Percentiles rank a stretch among this genome's conserved stretches.
Conservation (phyloP, 805 yeast genomes). For the Saitoella complicata region DNA sequence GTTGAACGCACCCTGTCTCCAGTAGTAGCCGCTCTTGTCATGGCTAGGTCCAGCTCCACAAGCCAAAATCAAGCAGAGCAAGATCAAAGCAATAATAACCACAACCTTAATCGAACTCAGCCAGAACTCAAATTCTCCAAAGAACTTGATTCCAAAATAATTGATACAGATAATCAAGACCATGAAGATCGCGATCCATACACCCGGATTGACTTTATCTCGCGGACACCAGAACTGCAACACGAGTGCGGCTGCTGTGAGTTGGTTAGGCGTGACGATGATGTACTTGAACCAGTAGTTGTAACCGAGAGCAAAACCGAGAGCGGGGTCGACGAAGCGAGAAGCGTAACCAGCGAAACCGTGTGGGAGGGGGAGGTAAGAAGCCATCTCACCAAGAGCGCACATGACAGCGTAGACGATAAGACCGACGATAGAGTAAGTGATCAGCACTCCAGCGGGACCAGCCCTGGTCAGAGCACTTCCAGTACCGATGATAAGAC, state of each 20-base stretch:
- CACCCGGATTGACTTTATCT: slow-evolving; percentile 57
- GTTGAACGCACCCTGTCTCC: slow-evolving; percentile 41
- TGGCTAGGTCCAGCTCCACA: slow-evolving; percentile 71
- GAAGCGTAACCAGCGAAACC: slow-evolving; percentile 45
- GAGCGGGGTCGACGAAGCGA: slow-evolving; percentile 47
- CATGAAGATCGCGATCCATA: slow-evolving; percentile 48
- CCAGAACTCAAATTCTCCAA: slow-evolving; percentile 76
- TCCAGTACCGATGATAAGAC: slow-evolving; percentile 51
- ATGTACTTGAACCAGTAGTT: slow-evolving; percentile 52
- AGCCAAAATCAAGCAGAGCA: slow-evolving; percentile 69
- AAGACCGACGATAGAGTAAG: slow-evolving; percentile 33
- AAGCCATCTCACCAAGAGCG: slow-evolving; percentile 47
- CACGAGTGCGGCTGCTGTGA: slow-evolving; percentile 45
- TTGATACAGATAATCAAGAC: slow-evolving; percentile 48
- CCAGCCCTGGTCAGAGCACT: slow-evolving; percentile 34
- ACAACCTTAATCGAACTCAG: slow-evolving; percentile 56
- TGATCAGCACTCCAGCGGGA: slow-evolving; percentile 36
- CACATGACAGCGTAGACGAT: slow-evolving; percentile 39
- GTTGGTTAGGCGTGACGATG: slow-evolving; percentile 48
- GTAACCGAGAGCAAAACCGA: slow-evolving; percentile 63
- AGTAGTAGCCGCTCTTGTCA: slow-evolving; percentile 46
- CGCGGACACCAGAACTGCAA: slow-evolving; percentile 33
- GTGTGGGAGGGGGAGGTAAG: slow-evolving; percentile 45
- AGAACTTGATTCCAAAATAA: slow-evolving; percentile 53
- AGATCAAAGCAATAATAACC: slow-evolving; percentile 55